Conservation (phyloP, 768 basidiomycete genomes). For the Trametes elegans region DNA sequence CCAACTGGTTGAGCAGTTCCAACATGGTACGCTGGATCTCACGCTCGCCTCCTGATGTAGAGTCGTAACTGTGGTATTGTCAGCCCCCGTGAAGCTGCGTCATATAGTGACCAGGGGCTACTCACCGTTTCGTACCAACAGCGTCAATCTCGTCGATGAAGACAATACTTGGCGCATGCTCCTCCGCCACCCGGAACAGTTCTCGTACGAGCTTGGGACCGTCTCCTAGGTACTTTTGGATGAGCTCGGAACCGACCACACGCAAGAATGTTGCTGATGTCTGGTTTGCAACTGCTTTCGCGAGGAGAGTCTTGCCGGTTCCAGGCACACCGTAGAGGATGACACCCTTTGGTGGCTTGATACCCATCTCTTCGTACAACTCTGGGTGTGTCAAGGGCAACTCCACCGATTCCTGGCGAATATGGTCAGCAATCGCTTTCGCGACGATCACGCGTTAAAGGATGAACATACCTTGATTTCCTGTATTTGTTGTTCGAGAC, state of each 20-base stretch:
- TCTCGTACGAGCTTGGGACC: slow-evolving; percentile 98
- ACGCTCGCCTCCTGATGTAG: slow-evolving; percentile 96
- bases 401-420: slow-evolving; percentile 90
- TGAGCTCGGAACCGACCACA: slow-evolving; percentile 95
- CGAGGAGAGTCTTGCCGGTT: slow-evolving; percentile 96
- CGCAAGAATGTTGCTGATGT: slow-evolving; percentile 98
- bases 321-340: slow-evolving; percentile 98
- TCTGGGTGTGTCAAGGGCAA: slow-evolving; percentile 97
- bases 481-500: slow-evolving; percentile 94
- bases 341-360: slow-evolving; percentile 99
- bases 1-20: slow-evolving; percentile 96
- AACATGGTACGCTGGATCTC: slow-evolving; percentile 99
- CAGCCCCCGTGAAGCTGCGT: not conserved
- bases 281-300: slow-evolving; percentile 97
- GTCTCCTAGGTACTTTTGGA: slow-evolving; percentile 99
- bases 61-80: slow-evolving; percentile 73
- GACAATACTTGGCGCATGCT: slow-evolving; percentile 97
- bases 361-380: slow-evolving; percentile 99
- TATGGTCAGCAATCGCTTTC: not conserved
- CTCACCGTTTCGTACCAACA: slow-evolving; percentile 93
- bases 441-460: not conserved
- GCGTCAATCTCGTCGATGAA: slow-evolving; percentile 99
- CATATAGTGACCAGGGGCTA: no score
- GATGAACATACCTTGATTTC: slow-evolving; percentile 87
- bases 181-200: slow-evolving; percentile 94